Conservation (phyloP, 1,139 yeast species). For the Candida sp. region DNA sequence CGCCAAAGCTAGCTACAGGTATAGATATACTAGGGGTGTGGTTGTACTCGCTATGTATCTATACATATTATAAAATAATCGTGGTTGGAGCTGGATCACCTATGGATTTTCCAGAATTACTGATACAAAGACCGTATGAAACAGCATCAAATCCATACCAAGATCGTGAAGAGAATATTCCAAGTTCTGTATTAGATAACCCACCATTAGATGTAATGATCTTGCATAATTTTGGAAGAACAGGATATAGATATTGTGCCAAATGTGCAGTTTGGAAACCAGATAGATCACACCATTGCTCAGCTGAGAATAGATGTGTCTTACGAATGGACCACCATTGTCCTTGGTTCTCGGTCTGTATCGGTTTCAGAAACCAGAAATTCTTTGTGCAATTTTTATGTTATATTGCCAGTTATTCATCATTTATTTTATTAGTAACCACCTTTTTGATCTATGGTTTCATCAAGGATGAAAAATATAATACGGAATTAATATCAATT, state of each 20-base stretch:
- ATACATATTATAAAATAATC: conserved; percentile 54
- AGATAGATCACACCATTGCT: conserved; percentile 91
- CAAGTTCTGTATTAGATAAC: conserved; percentile 15
- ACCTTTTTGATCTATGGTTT: conserved; percentile 45
- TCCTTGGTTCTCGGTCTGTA: conserved; percentile 93
- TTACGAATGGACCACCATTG: conserved; percentile 90
- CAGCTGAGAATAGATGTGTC: conserved; percentile 65
- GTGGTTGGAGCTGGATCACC: conserved; percentile 69
- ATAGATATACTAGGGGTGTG: conserved; percentile 13
- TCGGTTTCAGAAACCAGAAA: conserved; percentile 81
- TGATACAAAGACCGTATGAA: conserved; percentile 10
- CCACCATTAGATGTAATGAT: conserved; percentile 16
- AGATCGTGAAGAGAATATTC: conserved; percentile 90
- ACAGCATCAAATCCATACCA: conserved; percentile 11
- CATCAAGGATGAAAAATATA: conserved; percentile 38
- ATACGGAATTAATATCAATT: conserved; percentile 47
- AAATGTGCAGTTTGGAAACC: conserved; percentile 92
- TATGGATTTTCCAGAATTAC: conserved; percentile 24
- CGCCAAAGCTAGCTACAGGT: conserved; percentile 9
- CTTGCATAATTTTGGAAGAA: conserved; percentile 14
- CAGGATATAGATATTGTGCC: conserved; percentile 29
- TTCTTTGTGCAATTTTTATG: conserved; percentile 68
- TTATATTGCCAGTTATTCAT: conserved; percentile 50
- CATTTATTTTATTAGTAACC: conserved; percentile 37
- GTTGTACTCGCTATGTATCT: conserved; percentile 22